Conservation (phyloP, 768 basidiomycete genomes). For the Trametes villosa region DNA sequence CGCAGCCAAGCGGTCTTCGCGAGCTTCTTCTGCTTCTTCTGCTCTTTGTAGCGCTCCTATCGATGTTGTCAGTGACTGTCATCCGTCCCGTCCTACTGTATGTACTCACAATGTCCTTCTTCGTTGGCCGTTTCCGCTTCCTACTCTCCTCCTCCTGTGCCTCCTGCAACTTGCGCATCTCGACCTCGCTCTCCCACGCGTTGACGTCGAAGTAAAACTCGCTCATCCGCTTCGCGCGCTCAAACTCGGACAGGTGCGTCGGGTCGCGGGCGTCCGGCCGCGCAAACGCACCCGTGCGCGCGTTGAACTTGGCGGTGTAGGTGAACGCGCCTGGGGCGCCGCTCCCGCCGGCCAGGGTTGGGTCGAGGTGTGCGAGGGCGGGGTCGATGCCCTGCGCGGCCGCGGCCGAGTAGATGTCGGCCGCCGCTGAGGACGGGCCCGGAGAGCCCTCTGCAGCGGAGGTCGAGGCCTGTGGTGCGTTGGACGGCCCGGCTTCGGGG, state of each 20-base stretch:
- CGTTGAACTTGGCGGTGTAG: conserved; percentile 76
- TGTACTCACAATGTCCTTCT: conserved; percentile 78
- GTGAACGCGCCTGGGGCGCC: conserved; percentile 41
- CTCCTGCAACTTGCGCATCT: conserved; percentile 45
- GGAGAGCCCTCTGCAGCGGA: conserved; percentile 19
- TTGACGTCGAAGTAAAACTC: conserved; percentile 85
- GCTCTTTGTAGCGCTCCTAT: conserved; percentile 83
- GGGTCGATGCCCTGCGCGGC: conserved; percentile 84
- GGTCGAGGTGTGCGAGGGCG: conserved; percentile 78
- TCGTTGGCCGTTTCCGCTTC: conserved; percentile 78
- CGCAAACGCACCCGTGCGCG: conserved; percentile 79
- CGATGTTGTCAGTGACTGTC: conserved; percentile 20
- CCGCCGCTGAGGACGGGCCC: conserved; percentile 36
- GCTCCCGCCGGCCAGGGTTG: conserved; percentile 53
- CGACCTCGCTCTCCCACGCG: conserved; percentile 78
- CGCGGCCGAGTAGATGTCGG: conserved; percentile 69
- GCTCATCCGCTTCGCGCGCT: conserved; percentile 85
- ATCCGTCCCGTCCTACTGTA: not conserved
- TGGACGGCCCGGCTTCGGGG: conserved; percentile 33
- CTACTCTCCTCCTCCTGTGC: conserved; percentile 57
- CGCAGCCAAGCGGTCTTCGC: conserved; percentile 90
- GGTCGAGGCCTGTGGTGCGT: conserved; percentile 30
- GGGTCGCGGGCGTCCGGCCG: conserved; percentile 71
- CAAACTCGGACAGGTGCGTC: conserved; percentile 76
- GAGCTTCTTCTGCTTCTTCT: conserved; percentile 81